Conservation (phyloP, 148 eudicot genomes). For the Cornus kousa region DNA sequence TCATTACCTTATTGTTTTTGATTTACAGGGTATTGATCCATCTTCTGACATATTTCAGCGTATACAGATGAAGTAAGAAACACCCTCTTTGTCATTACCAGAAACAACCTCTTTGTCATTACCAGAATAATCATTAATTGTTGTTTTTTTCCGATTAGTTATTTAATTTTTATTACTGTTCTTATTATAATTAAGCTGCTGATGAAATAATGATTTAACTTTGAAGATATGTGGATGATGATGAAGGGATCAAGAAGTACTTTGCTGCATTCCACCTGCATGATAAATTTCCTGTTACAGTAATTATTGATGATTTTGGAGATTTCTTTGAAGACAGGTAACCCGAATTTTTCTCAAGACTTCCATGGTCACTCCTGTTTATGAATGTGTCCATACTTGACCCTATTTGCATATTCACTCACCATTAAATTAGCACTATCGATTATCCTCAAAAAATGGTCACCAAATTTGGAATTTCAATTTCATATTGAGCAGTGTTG, state of each 20-base stretch:
- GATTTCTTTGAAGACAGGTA: constrained; percentile 66
- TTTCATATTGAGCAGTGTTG: too few relatives aligned
- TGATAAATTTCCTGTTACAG: constrained; percentile 49
- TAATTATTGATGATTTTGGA: constrained; percentile 70
- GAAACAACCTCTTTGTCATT: neutral
- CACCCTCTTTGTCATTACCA: neutral
- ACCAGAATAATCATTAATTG: neutral
- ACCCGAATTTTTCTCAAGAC: too few relatives aligned
- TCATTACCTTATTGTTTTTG: neutral
- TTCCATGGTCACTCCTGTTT: too few relatives aligned
- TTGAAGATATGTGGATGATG: constrained; percentile 74
- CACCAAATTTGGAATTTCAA: too few relatives aligned
- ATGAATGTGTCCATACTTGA: too few relatives aligned
- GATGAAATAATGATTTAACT: neutral
- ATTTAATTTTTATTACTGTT: too few relatives aligned
- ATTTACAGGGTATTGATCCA: constrained; percentile 64
- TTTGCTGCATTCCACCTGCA: constrained; percentile 82
- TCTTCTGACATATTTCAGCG: constrained; percentile 48
- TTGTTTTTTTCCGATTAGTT: too few relatives aligned
- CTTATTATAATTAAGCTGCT: neutral
- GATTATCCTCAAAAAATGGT: too few relatives aligned
- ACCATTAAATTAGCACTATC: too few relatives aligned
- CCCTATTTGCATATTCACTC: too few relatives aligned
- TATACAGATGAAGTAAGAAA: constrained; percentile 64
- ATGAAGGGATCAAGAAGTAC: constrained; percentile 59